phyloP scores from a whole-genome alignment of 805 yeast species.

The Ogataea siamensis region DNA sequence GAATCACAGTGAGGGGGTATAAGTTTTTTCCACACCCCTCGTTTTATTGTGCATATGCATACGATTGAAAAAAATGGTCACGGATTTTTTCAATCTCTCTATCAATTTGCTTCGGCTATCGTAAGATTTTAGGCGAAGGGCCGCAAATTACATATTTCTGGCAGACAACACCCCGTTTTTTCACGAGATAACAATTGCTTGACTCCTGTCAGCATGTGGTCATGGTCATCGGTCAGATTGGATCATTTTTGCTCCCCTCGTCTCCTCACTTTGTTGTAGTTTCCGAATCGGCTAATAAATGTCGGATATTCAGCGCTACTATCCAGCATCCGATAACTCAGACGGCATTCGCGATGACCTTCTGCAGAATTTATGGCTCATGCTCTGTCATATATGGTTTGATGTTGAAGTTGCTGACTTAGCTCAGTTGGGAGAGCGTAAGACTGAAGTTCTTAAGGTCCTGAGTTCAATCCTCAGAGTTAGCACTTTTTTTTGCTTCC shows the following conservation, averaged over 20 bases:
- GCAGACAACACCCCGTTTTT: not conserved
- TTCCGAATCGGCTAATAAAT: not conserved
- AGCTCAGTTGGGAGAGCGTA: conserved; percentile 32
- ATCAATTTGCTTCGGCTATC: conserved; percentile 12
- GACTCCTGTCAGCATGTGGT: not conserved
- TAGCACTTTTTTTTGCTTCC: conserved; percentile 18
- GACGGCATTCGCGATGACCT: too few species aligned
- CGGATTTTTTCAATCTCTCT: conserved; percentile 10
- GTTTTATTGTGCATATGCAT: conserved; percentile 10
- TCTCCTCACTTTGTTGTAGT: conserved; percentile 1
- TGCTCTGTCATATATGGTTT: too few species aligned
- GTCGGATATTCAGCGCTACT: not conserved
- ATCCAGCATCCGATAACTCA: conserved; percentile 2
- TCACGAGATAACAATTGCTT: not conserved
- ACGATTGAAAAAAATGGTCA: conserved; percentile 11
- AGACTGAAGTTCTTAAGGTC: conserved; percentile 31
- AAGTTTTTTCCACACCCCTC: conserved; percentile 10
- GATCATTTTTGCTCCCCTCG: not conserved
- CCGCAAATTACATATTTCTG: not conserved
- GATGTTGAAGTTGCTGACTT: conserved; percentile 24
- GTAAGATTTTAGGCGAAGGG: conserved; percentile 10
- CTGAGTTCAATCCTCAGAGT: conserved; percentile 31
- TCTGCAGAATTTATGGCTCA: too few species aligned
- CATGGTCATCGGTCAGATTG: not conserved
- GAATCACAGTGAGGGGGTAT: not conserved